Percentiles rank a stretch among this genome's conserved stretches.
Evolutionary conservation across 805 yeast species (phyloP).

Genomic region (Metschnikowia proteae): DNA sequence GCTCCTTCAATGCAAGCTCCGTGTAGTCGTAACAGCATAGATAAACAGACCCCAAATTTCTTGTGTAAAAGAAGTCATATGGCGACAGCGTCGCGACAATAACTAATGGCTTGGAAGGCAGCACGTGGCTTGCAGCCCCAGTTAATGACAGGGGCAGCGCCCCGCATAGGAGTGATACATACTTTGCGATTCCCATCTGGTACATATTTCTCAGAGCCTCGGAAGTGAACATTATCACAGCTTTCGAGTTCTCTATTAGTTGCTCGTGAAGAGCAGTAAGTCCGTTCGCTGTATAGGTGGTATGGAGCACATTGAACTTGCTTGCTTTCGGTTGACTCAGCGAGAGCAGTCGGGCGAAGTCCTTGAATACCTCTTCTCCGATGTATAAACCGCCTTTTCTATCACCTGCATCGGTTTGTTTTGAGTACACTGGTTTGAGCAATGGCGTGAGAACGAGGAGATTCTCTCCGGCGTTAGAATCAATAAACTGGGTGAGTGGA

Average conservation of each 20-base stretch:
- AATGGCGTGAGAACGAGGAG: constrained; percentile 37
- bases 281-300: constrained; percentile 56
- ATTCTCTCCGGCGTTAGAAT: constrained; percentile 23
- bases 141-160: constrained; percentile 31
- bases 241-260: constrained; percentile 48
- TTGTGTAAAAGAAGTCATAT: constrained; percentile 55
- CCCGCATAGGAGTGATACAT: constrained; percentile 52
- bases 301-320: constrained; percentile 48
- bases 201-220: constrained; percentile 59
- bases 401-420: constrained; percentile 6
- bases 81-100: constrained; percentile 62
- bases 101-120: constrained; percentile 47
- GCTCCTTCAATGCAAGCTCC: constrained; percentile 43
- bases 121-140: constrained; percentile 20
- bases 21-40: constrained; percentile 62
- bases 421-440: constrained; percentile 34
- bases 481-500: constrained; percentile 45
- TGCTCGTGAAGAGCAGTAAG: constrained; percentile 53
- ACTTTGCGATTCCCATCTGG: constrained; percentile 59
- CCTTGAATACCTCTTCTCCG: constrained; percentile 52
- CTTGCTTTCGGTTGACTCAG: constrained; percentile 31
- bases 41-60: constrained; percentile 52
- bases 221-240: constrained; percentile 51
- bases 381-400: constrained; percentile 24
- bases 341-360: constrained; percentile 44